Evolutionary conservation across 305 asterid genomes (phyloP), one percentile per base, ranked within the genome.

Genomic region (Solanum hybrid): DNA sequence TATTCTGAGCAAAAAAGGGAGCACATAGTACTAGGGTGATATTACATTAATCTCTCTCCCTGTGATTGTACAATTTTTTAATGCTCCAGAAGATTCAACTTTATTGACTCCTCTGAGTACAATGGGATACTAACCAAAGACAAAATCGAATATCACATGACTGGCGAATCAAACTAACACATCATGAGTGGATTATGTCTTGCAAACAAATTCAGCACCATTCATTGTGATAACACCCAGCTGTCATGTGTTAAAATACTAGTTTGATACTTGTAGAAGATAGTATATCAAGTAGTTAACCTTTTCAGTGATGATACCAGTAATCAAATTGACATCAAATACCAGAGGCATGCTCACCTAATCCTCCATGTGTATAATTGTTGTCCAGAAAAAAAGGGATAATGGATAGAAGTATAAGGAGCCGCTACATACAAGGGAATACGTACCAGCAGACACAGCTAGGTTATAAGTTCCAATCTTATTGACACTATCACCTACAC

Each of bases 381-480:
- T 75, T 95, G 70, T 88, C 99, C 99, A 77, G 96, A 94, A 65
- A 95, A 39, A 87, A 95, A 92, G 7, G 87, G 96, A 92, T 89
- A 95, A 91, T 97, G 98, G 33, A 96, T 89, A 20, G 97, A 96
- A 89, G 98, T 97, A 91, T 95, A 93, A 41, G 98, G 99, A 87
- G 98, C 95, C 20, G 20, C 17, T 41, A 41, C 61, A 41, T 41
- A 41, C 61, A 41, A 41, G 61, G 61, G 20, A 41, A 41, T 39
- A 39, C 51, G 15, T 41, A 41, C 57, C 92, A 32, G 99, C 98
- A 79, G 91, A 95, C 51, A 97, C 89, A 39, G 97, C 98, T 79
- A 96, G 97, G 93, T 94, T 95, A 92, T 97, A 97, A 6, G 99
- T 97, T 88, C 99, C 98, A 26, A 97, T 96, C 92, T 96, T 97